phyloP scores from a whole-genome alignment of 2,329 filamentous ascomycete species.

The Botrytis deweyae region DNA sequence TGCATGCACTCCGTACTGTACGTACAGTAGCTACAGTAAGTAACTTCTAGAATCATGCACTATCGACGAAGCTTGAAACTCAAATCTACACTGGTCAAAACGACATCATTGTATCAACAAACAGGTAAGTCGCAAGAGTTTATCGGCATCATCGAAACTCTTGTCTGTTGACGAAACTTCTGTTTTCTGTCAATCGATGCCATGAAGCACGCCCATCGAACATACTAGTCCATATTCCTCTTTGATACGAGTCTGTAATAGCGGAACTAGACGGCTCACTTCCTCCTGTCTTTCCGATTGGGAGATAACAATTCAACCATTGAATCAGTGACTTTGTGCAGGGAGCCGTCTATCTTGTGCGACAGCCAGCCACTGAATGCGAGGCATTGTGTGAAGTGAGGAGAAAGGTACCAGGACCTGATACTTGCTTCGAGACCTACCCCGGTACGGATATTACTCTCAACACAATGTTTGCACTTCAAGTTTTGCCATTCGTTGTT shows the following conservation, averaged over 20 bases:
- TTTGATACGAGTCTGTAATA: background rate
- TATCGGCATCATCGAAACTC: background rate
- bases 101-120: background rate
- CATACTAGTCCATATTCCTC: background rate
- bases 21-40: background rate
- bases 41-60: background rate
- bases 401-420: background rate
- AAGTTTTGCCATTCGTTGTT: background rate
- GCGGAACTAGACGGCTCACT: background rate
- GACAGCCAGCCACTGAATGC: conserved; percentile 9
- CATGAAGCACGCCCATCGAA: background rate
- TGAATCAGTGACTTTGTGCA: background rate
- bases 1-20: conserved; percentile 3
- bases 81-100: background rate
- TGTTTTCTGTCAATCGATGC: background rate
- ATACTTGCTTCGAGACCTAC: background rate
- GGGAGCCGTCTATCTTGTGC: background rate
- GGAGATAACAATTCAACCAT: background rate
- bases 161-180: background rate
- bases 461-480: background rate
- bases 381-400: background rate
- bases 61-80: background rate
- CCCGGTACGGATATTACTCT: background rate
- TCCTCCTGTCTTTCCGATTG: background rate
- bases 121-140: background rate